A percentile compares a stretch with the other conserved stretches of the same genome.
phyloP scores from a whole-genome alignment of 495 filamentous ascomycete species.

The Alectoria sarmentosa region DNA sequence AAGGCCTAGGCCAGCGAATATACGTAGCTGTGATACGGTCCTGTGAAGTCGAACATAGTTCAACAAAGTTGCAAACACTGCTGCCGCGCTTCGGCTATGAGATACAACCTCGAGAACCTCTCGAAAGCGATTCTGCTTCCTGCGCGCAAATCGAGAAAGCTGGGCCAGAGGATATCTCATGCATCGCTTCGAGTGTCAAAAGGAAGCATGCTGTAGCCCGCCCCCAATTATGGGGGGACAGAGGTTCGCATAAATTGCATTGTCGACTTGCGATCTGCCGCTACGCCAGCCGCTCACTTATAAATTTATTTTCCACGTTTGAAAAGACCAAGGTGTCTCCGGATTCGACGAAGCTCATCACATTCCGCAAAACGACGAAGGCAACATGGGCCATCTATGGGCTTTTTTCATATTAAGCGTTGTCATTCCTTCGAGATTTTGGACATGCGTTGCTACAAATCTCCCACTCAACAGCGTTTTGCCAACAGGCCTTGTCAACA shows the following conservation, averaged over 20 bases:
- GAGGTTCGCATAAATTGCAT: background rate
- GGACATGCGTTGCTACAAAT: background rate
- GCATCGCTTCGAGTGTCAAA: background rate
- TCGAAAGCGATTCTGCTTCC: background rate
- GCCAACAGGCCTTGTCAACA: background rate
- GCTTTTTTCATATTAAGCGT: too few species aligned
- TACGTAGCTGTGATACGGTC: background rate
- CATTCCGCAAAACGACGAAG: background rate
- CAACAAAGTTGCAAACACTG: background rate
- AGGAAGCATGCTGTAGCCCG: background rate
- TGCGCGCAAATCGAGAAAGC: background rate
- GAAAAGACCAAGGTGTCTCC: background rate
- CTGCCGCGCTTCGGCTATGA: background rate
- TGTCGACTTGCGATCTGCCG: background rate
- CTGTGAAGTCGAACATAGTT: background rate
- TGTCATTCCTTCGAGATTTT: too few species aligned
- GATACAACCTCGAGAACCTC: background rate
- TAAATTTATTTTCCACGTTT: background rate
- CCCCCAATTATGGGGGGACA: background rate
- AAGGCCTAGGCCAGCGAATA: background rate
- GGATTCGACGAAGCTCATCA: background rate
- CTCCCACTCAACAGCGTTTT: too few species aligned
- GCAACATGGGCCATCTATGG: background rate
- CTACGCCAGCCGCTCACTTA: background rate
- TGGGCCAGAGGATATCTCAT: background rate